Base-by-base conservation (phyloP, 1,284 basidiomycete genomes). In the Inonotus obliquus region DNA sequence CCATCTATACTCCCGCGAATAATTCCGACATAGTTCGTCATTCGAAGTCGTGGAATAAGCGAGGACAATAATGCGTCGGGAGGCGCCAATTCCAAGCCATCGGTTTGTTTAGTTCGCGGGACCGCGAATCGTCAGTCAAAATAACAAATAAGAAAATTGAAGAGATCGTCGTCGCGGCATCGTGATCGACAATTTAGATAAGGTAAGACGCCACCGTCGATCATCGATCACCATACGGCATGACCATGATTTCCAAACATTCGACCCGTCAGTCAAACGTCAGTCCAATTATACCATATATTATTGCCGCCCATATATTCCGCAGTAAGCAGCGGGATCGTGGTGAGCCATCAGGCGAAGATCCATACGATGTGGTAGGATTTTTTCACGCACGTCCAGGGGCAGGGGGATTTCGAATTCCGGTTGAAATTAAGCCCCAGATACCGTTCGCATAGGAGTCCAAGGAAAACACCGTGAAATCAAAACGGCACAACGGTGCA, bases 1-100 rank as follows among this genome's bases (percentile, higher is more conserved):
- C 86, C 92, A 91, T 44, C 89, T 85, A 32, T 6, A 32, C 54
- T 53, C 14, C 35, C 44, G 59, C 49, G 48, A 25, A 29, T n/a
- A 27, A 10, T 9, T 14, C 17, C 27, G 29, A 17, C 27, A 49
- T 11, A 11, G 2, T 11, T 27, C 27, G 29, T 32, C 32, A 32
- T 23, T n/a, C 48, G 49, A 13, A 51, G 59, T 60, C 59, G 41
- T 35, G 5, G 35, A 38, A 23, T 7, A 14, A 29, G 17, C 52
- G 52, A 54, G 17, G 41, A 45, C 14, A 45, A 21, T 17, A 45
- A 49, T 9, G 17, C 7, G 17, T 21, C 17, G 17, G 17, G n/a
- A 6, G n/a, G 41, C 17, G 41, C 41, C 41, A 44, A 44, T 44
- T 44, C 17, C 41, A 44, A 44, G 41, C 41, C 41, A 17, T 7